A percentile compares a stretch with the other conserved stretches of the same genome.
Evolutionary conservation across 805 yeast genomes (phyloP).

Genomic region (Candida sonorensis): DNA sequence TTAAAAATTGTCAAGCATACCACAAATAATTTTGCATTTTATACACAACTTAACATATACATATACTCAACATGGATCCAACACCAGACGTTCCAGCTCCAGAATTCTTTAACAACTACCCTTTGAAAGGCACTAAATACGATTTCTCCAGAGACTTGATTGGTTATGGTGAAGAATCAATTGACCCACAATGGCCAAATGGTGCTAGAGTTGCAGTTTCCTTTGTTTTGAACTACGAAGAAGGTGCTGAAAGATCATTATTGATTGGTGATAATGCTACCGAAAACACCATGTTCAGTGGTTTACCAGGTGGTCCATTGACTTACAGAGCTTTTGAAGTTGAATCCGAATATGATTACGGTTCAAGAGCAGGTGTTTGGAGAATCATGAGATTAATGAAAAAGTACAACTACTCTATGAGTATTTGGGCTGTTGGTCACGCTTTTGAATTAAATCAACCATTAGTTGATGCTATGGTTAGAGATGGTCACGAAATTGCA

Average conservation of each 20-base stretch:
- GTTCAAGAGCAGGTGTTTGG: slow-evolving; percentile 15
- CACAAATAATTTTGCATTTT: too few relatives aligned
- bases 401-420: slow-evolving; percentile 25
- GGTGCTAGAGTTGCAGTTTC: slow-evolving; percentile 19
- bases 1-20: too few relatives aligned
- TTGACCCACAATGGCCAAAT: slow-evolving; percentile 22
- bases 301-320: slow-evolving; percentile 10
- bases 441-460: slow-evolving; percentile 30
- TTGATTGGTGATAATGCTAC: slow-evolving; percentile 10
- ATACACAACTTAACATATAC: too few relatives aligned
- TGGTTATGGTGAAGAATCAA: slow-evolving; percentile 21
- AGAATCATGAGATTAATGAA: slow-evolving; percentile 27
- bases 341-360: slow-evolving; percentile 13
- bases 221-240: slow-evolving; percentile 23
- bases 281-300: slow-evolving; percentile 11
- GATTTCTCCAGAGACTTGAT: slow-evolving; percentile 10
- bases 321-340: slow-evolving; percentile 11
- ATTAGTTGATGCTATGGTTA: slow-evolving; percentile 28
- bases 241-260: slow-evolving; percentile 20
- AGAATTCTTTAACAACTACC: slow-evolving; percentile 7
- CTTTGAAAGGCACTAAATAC: slow-evolving; percentile 9
- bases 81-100: slow-evolving; percentile 6
- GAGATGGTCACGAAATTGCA: slow-evolving; percentile 34
- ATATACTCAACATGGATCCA: too few relatives aligned
- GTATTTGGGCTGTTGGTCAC: slow-evolving; percentile 33